A percentile compares a stretch with the other conserved stretches of the same genome.
Conservation (phyloP, 768 basidiomycete species). For the Suillus subaureus region DNA sequence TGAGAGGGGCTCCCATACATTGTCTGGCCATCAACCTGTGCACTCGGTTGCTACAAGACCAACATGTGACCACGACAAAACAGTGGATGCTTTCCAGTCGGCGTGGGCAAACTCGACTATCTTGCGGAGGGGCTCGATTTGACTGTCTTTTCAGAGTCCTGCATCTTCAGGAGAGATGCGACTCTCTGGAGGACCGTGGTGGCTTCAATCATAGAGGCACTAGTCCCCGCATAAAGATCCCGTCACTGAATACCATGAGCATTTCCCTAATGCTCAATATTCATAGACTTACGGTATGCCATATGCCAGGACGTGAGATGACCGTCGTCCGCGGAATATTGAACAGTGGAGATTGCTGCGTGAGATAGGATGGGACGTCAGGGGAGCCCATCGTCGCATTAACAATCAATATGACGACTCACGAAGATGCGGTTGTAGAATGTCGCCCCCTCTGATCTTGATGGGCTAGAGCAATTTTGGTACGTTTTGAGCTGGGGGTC, state of each 20-base stretch:
- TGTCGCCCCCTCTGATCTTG: conserved; percentile 52
- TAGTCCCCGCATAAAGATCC: conserved; percentile 73
- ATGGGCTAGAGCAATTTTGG: conserved; percentile 66
- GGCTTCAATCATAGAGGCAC: conserved; percentile 73
- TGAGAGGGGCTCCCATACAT: conserved; percentile 65
- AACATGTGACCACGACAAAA: too few species aligned
- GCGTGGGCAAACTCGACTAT: conserved; percentile 84
- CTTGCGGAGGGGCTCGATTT: conserved; percentile 67
- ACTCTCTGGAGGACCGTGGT: conserved; percentile 74
- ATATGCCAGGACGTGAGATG: conserved; percentile 84
- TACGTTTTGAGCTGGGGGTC: conserved; percentile 41
- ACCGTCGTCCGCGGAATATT: conserved; percentile 75
- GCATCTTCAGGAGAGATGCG: conserved; percentile 78
- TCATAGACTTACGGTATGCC: conserved; percentile 55
- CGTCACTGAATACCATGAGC: conserved; percentile 32
- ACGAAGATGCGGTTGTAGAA: conserved; percentile 82
- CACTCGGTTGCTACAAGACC: too few species aligned
- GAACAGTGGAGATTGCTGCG: conserved; percentile 71
- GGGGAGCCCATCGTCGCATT: not conserved
- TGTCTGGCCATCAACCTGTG: conserved; percentile 76
- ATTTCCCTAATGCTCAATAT: not conserved
- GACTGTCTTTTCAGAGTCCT: conserved; percentile 76
- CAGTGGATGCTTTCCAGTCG: too few species aligned
- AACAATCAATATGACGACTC: conserved; percentile 35
- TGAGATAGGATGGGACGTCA: not conserved